Conservation (phyloP, 768 basidiomycete species). For the Termitomyces sp. region DNA sequence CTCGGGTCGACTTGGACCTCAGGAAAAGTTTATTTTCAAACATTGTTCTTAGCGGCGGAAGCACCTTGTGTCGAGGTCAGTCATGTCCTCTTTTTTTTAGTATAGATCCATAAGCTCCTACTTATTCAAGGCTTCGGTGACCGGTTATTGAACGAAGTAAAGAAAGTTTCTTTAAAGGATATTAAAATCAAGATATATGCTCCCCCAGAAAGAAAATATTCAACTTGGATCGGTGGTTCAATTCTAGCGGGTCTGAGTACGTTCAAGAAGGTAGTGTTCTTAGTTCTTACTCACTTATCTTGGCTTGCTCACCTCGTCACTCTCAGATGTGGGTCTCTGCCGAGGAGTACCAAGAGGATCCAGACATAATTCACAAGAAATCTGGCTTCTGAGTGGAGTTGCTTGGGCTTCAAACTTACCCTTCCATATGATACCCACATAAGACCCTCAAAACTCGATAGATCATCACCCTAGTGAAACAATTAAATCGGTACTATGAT, state of each 20-base stretch:
- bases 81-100: neutral
- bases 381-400: conserved; percentile 58
- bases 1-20: conserved; percentile 92
- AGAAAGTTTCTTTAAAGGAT: conserved; percentile 92
- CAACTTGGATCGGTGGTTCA: conserved; percentile 95
- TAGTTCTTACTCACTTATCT: conserved; percentile 1
- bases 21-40: conserved; percentile 94
- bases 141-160: conserved; percentile 92
- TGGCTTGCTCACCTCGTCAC: conserved; percentile 7
- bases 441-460: conserved; percentile 5
- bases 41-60: conserved; percentile 94
- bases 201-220: conserved; percentile 98
- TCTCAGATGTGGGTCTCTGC: conserved; percentile 98
- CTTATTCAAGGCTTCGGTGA: conserved; percentile 77
- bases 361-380: conserved; percentile 97
- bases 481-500: neutral
- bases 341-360: conserved; percentile 99
- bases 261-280: conserved; percentile 84
- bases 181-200: conserved; percentile 99
- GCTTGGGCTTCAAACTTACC: conserved; percentile 8
- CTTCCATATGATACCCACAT: conserved; percentile 25
- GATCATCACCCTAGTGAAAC: neutral
- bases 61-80: conserved; percentile 89
- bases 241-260: conserved; percentile 94
- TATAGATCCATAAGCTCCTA: conserved; percentile 3